Conservation (phyloP, 2,329 filamentous ascomycete genomes). For the Zymoseptoria tritici region DNA sequence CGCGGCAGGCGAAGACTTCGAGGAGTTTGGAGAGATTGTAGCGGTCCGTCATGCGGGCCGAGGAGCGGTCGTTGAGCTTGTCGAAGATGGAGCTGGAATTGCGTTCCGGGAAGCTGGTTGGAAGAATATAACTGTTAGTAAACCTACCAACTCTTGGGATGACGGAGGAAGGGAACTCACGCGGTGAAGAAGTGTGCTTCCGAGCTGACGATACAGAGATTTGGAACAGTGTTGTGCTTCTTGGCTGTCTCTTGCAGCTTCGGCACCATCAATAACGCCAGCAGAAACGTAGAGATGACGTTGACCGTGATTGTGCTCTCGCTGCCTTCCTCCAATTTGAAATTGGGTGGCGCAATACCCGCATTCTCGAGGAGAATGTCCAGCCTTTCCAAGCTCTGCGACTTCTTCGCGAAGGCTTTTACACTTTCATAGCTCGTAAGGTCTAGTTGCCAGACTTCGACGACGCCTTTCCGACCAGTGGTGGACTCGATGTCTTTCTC, state of each 20-base stretch:
- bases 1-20: slow-evolving; percentile 40
- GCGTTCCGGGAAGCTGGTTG: slow-evolving; percentile 28
- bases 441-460: slow-evolving; percentile 43
- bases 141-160: neutral
- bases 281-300: slow-evolving; percentile 46
- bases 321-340: slow-evolving; percentile 34
- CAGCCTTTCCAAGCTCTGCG: slow-evolving; percentile 27
- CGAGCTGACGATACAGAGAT: slow-evolving; percentile 34
- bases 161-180: slow-evolving; percentile 17
- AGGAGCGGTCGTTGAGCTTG: slow-evolving; percentile 31
- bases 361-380: slow-evolving; percentile 36
- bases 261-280: slow-evolving; percentile 45
- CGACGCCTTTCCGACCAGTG: slow-evolving; percentile 26
- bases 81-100: slow-evolving; percentile 31
- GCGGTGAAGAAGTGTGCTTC: slow-evolving; percentile 36
- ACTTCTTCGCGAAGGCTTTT: slow-evolving; percentile 29
- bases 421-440: slow-evolving; percentile 35
- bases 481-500: slow-evolving; percentile 33
- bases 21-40: slow-evolving; percentile 44
- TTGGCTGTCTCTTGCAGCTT: slow-evolving; percentile 40
- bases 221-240: slow-evolving; percentile 27
- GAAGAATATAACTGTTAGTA: neutral
- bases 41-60: slow-evolving; percentile 33
- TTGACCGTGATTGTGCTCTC: slow-evolving; percentile 48
- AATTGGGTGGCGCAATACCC: slow-evolving; percentile 33